phyloP scores from a whole-genome alignment of 176 grass and related monocot species.

The Eremochloa ophiuroides region DNA sequence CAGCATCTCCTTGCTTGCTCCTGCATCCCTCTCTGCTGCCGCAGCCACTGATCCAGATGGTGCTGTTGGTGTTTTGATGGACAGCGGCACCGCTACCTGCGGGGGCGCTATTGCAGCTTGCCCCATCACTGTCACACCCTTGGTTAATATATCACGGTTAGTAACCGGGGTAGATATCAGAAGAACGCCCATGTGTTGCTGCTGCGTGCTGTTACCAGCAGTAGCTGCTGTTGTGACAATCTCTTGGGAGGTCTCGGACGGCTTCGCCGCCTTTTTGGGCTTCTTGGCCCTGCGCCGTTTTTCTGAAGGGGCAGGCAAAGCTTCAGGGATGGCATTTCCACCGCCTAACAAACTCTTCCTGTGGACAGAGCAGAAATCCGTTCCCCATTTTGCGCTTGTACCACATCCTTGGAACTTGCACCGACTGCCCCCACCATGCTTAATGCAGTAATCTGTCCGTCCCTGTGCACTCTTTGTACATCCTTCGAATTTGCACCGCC shows the following conservation, averaged over 20 bases:
- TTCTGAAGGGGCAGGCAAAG: slow-evolving; percentile 3
- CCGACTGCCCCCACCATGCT: slow-evolving; percentile 45
- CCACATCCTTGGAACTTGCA: slow-evolving; percentile 41
- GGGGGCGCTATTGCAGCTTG: background rate
- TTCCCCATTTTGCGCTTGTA: slow-evolving; percentile 39
- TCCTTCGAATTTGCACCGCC: slow-evolving; percentile 46
- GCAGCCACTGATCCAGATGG: background rate
- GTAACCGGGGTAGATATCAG: background rate
- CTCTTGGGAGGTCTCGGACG: background rate
- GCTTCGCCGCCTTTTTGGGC: slow-evolving; percentile 11
- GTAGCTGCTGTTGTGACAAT: slow-evolving; percentile 8
- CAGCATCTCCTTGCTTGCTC: slow-evolving; percentile 5
- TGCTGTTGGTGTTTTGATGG: slow-evolving; percentile 20
- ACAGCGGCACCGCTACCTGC: background rate
- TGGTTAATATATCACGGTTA: slow-evolving; percentile 2
- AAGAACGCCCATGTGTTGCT: slow-evolving; percentile 22
- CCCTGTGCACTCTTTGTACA: slow-evolving; percentile 53
- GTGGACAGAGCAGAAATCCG: slow-evolving; percentile 36
- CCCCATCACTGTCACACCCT: background rate
- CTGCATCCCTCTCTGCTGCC: background rate
- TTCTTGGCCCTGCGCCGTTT: slow-evolving; percentile 22
- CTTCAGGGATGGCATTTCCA: slow-evolving; percentile 17
- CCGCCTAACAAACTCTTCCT: slow-evolving; percentile 19
- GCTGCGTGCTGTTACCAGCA: slow-evolving; percentile 29
- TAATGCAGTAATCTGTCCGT: slow-evolving; percentile 42